Base-by-base conservation (phyloP, 768 basidiomycete genomes). In the Suillus bovinus region DNA sequence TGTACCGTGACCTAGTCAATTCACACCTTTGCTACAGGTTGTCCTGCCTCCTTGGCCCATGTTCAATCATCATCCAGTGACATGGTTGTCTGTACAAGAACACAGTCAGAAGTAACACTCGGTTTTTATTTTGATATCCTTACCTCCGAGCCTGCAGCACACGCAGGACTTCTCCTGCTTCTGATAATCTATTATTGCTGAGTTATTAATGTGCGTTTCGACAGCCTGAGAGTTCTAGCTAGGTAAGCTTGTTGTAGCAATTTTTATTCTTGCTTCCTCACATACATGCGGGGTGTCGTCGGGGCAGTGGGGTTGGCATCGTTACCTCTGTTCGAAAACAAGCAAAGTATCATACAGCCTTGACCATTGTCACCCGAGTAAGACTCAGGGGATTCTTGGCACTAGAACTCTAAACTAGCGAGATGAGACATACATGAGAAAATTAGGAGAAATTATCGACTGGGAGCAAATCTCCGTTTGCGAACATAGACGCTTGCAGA, bases 1-100 rank as follows among this genome's bases (percentile, higher is more conserved):
- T 20, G n/a, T n/a, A 29, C n/a, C n/a, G n/a, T n/a, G n/a, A n/a
- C 34, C 11, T 39, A 2, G 20, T 24, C 22, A 29, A 36, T 39
- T 58, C n/a, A 56, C 16, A 20, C 14, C 8, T 46, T 29, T 34
- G 1, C 24, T 60, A 20, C 64, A 91, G 90, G 72, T 80, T 53
- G 77, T 86, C 14, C 63, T 92, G 5, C 91, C 90, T 0, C 86
- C 86, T 10, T 93, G 91, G 91, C 82, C 86, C 0, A 76, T 83
- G 73, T 89, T 79, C 75, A 88, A 86, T 65, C 72, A 72, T 16
- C 81, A 90, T 69, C 84, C 86, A 17, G 84, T 88, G 41, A 77
- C 80, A 64, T 89, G 87, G 88, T 73, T 88, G 20, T 79, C 84
- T 4, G 69, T 64, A 60, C 63, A 63, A 53, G 64, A 68, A 44